Base-by-base conservation (phyloP, 305 asterid genomes). In the Andrographis paniculata region DNA sequence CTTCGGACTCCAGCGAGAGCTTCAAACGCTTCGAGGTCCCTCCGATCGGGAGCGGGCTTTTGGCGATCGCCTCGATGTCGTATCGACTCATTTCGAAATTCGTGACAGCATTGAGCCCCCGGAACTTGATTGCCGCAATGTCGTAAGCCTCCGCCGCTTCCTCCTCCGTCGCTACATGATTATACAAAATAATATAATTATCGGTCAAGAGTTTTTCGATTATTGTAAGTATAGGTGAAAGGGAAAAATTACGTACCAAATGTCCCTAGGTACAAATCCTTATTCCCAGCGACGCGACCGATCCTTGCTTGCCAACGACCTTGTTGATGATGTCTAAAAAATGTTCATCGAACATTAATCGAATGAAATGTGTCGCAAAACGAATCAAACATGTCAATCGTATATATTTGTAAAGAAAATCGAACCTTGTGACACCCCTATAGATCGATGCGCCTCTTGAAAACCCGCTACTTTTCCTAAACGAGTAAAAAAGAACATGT, bases 291-390 rank as follows among this genome's bases (percentile, higher is more conserved):
- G 40, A 91, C 99, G 4, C 99, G 95, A 9, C 99, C 99, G 9
- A 91, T 91, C 58, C 99, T 75, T 14, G 99, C 99, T 58, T 91
- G 99, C 99, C 99, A 91, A 0, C 99, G 77, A n/a, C 99, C 95
- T 72, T 84, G 96, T 48, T 91, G 99, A 57, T 87, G 99, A 74
- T 91, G 96, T 82, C 99, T 91, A 77, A 15, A 35, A 5, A 39
- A 50, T n/a, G 27, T 19, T 42, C 39, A 49, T 41, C 3, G 33
- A 5, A 10, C 33, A 33, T 33, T 1, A 6, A 33, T 33, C n/a
- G 12, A 13, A 33, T 7, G 38, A 13, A 10, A 33, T 11, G 13
- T 4, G 9, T 27, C 0, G 33, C 38, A 33, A 33, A 11, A 33
- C 30, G 8, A 24, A 24, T 24, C 30, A 24, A 24, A 24, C 30